phyloP scores from a whole-genome alignment of 2,329 filamentous ascomycete species.

The Aspergillus clavatus region DNA sequence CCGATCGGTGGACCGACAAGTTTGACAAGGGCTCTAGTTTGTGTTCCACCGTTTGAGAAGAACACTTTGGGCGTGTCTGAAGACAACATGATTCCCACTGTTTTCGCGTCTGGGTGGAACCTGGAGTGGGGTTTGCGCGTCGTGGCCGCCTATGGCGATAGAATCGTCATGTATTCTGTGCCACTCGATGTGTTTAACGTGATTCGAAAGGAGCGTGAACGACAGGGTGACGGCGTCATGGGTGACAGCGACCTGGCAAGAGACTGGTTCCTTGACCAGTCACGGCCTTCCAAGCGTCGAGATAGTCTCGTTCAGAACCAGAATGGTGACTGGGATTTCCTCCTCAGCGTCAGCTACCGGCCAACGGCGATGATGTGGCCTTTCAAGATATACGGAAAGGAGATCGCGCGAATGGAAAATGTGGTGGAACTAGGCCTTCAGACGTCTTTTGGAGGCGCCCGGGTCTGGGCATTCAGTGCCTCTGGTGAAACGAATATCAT shows the following conservation, averaged over 20 bases:
- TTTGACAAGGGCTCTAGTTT: slow-evolving; percentile 55
- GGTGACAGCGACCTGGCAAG: slow-evolving; percentile 30
- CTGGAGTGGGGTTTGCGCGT: slow-evolving; percentile 55
- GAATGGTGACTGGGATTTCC: slow-evolving; percentile 40
- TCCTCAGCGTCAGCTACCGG: slow-evolving; percentile 32
- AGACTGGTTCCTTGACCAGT: slow-evolving; percentile 30
- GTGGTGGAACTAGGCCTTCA: slow-evolving; percentile 50
- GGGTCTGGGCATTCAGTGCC: slow-evolving; percentile 50
- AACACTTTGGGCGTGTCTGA: slow-evolving; percentile 7
- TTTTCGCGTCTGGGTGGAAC: slow-evolving; percentile 56
- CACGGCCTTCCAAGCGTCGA: slow-evolving; percentile 22
- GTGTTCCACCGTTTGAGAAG: slow-evolving; percentile 40
- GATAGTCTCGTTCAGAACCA: slow-evolving; percentile 32
- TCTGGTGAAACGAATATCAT: slow-evolving; percentile 45
- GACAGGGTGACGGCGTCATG: slow-evolving; percentile 29
- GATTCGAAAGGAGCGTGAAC: slow-evolving; percentile 31
- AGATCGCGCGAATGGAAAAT: slow-evolving; percentile 44
- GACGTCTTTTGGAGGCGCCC: slow-evolving; percentile 38
- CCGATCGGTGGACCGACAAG: slow-evolving; percentile 55
- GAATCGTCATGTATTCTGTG: slow-evolving; percentile 57
- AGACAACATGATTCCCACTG: slow-evolving; percentile 39
- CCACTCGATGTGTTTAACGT: slow-evolving; percentile 53
- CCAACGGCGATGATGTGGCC: slow-evolving; percentile 44
- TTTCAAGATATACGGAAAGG: slow-evolving; percentile 46
- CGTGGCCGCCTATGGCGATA: slow-evolving; percentile 51